phyloP scores from a whole-genome alignment of 768 basidiomycete species.

The Xerocomellus intermedius region DNA sequence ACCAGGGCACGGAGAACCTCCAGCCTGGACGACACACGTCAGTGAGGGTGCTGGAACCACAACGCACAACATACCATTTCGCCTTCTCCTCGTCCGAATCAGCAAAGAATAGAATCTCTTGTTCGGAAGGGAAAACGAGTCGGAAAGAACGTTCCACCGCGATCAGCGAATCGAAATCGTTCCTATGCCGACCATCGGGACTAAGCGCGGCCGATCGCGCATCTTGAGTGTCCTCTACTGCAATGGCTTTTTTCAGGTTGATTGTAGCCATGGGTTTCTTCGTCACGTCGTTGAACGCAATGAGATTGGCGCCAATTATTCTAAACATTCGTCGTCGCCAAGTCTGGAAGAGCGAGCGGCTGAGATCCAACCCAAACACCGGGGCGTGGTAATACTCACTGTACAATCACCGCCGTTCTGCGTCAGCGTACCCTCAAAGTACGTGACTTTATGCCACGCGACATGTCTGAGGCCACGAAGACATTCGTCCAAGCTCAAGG shows the following conservation, averaged over 20 bases:
- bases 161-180: constrained; percentile 63
- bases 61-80: constrained; percentile 60
- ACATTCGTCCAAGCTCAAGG: constrained; percentile 92
- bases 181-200: constrained; percentile 43
- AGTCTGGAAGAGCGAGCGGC: constrained; percentile 43
- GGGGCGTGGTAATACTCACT: constrained; percentile 47
- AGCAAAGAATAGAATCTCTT: constrained; percentile 87
- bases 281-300: constrained; percentile 92
- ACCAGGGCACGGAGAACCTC: constrained; percentile 81
- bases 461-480: constrained; percentile 84
- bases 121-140: constrained; percentile 70
- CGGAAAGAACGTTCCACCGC: constrained; percentile 84
- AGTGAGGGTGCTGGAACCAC: background rate
- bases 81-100: constrained; percentile 87
- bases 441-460: constrained; percentile 92
- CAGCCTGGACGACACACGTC: constrained; percentile 53
- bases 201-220: constrained; percentile 44
- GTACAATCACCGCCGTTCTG: constrained; percentile 92
- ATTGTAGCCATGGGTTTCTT: constrained; percentile 90
- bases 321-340: constrained; percentile 83
- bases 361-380: background rate
- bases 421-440: constrained; percentile 89
- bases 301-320: constrained; percentile 79
- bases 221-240: constrained; percentile 76
- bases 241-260: constrained; percentile 79